These are phyloP conservation scores for Geoglossum cookeanum DNA, from an alignment of 2,329 filamentous ascomycete species.

Conservation along the genomic window DNA sequence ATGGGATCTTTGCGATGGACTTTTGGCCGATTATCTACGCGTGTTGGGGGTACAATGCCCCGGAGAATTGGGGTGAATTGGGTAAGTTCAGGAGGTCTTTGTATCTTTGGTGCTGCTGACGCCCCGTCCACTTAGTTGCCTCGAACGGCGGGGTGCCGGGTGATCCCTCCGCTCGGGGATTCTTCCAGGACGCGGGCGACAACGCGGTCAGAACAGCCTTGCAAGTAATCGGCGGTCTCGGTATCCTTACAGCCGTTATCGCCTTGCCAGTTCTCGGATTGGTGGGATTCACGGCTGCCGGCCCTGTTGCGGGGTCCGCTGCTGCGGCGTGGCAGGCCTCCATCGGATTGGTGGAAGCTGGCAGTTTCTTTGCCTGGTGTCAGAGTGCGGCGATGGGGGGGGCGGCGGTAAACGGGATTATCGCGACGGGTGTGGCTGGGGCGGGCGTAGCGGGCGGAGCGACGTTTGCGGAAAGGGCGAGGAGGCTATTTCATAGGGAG, in stretches of 20 bases:
- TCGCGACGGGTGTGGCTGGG: slow-evolving; percentile 8
- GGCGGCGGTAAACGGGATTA: slow-evolving; percentile 12
- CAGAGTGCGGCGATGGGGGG: slow-evolving; percentile 15
- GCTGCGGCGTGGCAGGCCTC: slow-evolving; percentile 14
- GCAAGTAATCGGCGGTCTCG: not conserved
- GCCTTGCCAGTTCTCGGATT: slow-evolving; percentile 10
- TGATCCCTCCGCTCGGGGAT: no score
- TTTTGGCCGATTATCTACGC: not conserved
- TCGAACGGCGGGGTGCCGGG: no score
- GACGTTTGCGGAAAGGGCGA: no score
- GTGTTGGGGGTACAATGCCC: not conserved
- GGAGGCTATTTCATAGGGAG: no score
- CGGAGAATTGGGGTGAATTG: no score
- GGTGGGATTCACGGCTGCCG: slow-evolving; percentile 12
- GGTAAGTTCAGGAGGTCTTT: no score
- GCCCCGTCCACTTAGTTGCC: no score
- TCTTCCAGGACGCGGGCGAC: not conserved
- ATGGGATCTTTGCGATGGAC: not conserved
- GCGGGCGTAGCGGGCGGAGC: slow-evolving; percentile 6
- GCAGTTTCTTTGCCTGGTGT: slow-evolving; percentile 16
- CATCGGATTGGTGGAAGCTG: slow-evolving; percentile 13
- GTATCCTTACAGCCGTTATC: slow-evolving; percentile 5
- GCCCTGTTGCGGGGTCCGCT: slow-evolving; percentile 10
- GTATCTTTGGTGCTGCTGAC: no score
- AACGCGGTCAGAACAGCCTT: not conserved